A percentile compares a stretch with the other conserved stretches of the same genome.
These are phyloP conservation scores for Solanum megistacrolobum DNA, from an alignment of 257 asterid species.

Conservation along the genomic window DNA sequence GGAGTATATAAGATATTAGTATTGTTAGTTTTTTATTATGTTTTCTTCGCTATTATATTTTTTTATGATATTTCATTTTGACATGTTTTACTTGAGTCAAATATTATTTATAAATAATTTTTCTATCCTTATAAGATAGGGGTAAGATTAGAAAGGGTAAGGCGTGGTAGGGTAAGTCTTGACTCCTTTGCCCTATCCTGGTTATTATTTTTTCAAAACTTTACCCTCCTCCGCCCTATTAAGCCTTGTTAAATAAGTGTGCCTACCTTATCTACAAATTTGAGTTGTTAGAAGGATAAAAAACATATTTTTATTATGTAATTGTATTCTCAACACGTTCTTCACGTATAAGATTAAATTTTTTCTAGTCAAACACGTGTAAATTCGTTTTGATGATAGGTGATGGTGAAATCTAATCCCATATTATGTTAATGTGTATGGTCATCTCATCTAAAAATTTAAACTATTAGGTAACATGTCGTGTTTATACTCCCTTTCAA, in stretches of 20 bases:
- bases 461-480: rapidly evolving
- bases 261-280: background rate
- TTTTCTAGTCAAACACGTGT: rapidly evolving
- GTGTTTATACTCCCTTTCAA: background rate
- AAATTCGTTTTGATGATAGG: no score
- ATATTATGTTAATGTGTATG: no score
- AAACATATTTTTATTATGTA: no score
- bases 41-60: no score
- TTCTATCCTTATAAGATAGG: background rate
- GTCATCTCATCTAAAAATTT: no score
- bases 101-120: no score
- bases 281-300: no score
- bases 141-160: rapidly evolving
- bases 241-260: background rate
- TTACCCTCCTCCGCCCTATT: no score
- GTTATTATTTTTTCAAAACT: no score
- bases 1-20: background rate
- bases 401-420: rapidly evolving
- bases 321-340: no score
- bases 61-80: no score
- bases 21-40: background rate
- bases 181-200: background rate
- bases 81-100: no score
- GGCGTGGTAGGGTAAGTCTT: background rate
- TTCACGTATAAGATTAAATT: rapidly evolving